phyloP scores from a whole-genome alignment of 192 early-diverging fungal genomes.

The Jimgerdemannia lactiflua region DNA sequence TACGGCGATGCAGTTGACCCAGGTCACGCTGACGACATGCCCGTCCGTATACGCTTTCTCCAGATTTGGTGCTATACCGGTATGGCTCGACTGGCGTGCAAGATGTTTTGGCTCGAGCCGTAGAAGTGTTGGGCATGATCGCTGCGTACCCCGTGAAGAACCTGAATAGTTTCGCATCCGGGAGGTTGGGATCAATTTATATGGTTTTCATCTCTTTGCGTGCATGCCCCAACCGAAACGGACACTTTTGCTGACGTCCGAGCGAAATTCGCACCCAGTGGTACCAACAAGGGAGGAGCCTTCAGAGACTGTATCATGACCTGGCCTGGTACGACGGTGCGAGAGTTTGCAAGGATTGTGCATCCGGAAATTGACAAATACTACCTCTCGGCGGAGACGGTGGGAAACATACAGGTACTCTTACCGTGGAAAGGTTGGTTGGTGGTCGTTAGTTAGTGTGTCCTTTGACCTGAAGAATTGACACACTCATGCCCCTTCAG shows the following conservation, averaged over 20 bases:
- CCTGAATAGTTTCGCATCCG: conserved; percentile 60
- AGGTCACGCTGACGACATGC: conserved; percentile 7
- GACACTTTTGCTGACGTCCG: no score
- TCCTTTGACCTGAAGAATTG: not conserved
- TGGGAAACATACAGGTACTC: conserved; percentile 69
- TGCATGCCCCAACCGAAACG: not conserved
- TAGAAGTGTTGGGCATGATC: conserved; percentile 63
- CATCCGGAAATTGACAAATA: conserved; percentile 63
- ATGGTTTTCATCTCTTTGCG: not conserved
- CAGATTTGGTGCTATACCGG: conserved; percentile 77
- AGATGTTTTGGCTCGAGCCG: conserved; percentile 60
- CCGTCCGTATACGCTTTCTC: not conserved
- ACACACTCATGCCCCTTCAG: conserved; percentile 21
- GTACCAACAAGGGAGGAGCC: conserved; percentile 42
- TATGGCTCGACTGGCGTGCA: conserved; percentile 83
- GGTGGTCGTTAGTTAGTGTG: not conserved
- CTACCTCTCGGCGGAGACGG: conserved; percentile 74
- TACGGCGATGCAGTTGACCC: not conserved
- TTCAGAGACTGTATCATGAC: conserved; percentile 77
- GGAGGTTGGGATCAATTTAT: conserved; percentile 21
- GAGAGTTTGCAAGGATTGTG: conserved; percentile 70
- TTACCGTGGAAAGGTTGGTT: conserved; percentile 2
- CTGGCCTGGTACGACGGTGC: conserved; percentile 68
- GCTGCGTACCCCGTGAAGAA: conserved; percentile 79
- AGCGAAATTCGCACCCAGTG: not conserved